Evolutionary conservation across 495 filamentous ascomycete species (phyloP), one percentile per base, ranked within the genome.

Genomic region (Coniosporium apollinis): DNA sequence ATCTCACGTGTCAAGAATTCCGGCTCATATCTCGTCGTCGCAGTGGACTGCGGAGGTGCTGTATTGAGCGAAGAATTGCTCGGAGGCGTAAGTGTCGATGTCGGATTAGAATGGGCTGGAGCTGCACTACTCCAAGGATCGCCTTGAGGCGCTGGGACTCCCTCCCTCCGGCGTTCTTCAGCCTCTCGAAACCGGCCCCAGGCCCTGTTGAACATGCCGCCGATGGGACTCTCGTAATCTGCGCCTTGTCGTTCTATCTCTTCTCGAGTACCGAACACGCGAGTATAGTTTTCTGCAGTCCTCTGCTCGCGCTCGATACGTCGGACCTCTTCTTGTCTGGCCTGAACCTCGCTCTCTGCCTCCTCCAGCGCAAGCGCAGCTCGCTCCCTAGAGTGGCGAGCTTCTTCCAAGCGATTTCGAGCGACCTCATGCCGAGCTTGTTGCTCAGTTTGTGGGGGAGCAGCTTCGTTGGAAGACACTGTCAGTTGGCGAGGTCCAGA

Each of bases 141-240:
- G n/a, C n/a, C n/a, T n/a, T n/a, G n/a, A n/a, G n/a, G n/a, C n/a
- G n/a, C n/a, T n/a, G n/a, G n/a, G n/a, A n/a, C n/a, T n/a, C 46
- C 37, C 17, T 51, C 42, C 18, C 22, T 13, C 6, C 56, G 46
- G 5, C 39, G 43, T 34, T 51, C 46, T 34, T 59, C 59, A 1
- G 50, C 56, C 17, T 40, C 44, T 16, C 46, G 38, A 39, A 55
- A 57, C 11, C 58, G 30, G 14, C 51, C 48, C 14, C 28, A 39
- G 0, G 54, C 58, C 10, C 58, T 37, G 4, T 21, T 50, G 40
- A 56, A 62, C 52, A 62, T 54, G 22, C 46, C 34, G 22, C 52
- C 39, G 14, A 62, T 50, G 5, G 59, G 59, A 31, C 56, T 59
- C 30, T 54, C 47, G 34, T 61, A 61, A 19, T 54, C 45, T n/a